A percentile compares a stretch with the other conserved stretches of the same genome.
Conservation (phyloP, 805 yeast genomes). For the Ogataea polymorpha region DNA sequence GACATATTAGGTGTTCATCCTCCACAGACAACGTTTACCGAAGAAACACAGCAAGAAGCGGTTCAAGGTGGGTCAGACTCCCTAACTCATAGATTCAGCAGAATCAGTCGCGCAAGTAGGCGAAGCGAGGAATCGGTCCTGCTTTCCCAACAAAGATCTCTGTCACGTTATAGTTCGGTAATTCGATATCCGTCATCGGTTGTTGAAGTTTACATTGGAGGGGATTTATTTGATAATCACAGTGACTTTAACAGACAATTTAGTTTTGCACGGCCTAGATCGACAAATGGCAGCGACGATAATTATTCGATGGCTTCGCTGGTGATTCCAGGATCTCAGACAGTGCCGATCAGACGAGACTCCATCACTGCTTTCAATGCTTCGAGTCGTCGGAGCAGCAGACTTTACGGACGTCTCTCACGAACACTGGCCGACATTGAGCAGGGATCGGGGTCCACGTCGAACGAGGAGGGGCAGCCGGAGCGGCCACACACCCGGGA, state of each 20-base stretch:
- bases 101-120: conserved; percentile 3
- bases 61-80: not conserved
- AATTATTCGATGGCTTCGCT: conserved; percentile 23
- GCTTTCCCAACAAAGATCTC: conserved; percentile 4
- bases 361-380: conserved; percentile 6
- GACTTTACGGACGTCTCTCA: not conserved
- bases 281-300: conserved; percentile 16
- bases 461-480: not conserved
- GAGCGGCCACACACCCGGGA: not conserved
- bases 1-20: too few species aligned
- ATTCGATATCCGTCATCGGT: conserved; percentile 21
- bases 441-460: not conserved
- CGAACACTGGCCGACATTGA: conserved; percentile 1
- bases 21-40: not conserved
- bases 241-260: conserved; percentile 13
- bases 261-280: conserved; percentile 22
- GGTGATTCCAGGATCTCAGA: conserved; percentile 19
- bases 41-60: not conserved
- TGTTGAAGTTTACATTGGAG: conserved; percentile 23
- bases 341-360: conserved; percentile 27
- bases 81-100: not conserved
- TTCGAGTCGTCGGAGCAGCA: conserved; percentile 1
- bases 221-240: conserved; percentile 15
- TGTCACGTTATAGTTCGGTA: conserved; percentile 18
- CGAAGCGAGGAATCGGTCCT: conserved; percentile 2